These are phyloP conservation scores for Phytophthora fragariae DNA, from an alignment of 352 stramenopile species.

Conservation along the genomic window DNA sequence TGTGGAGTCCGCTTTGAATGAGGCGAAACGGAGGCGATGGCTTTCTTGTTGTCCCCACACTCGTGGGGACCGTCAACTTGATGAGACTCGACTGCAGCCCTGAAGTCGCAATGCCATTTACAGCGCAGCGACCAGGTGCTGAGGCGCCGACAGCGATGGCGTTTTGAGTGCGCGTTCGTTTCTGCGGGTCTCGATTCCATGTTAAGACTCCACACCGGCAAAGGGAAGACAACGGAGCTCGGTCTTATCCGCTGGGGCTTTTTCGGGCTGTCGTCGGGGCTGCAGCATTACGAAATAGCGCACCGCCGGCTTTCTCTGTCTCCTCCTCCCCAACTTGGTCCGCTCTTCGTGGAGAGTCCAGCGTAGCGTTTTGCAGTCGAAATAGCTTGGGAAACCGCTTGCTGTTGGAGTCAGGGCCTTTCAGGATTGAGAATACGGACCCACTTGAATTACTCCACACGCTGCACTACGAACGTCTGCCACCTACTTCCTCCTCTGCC, in stretches of 20 bases:
- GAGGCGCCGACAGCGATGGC: conserved; percentile 5
- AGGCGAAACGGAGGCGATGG: conserved; percentile 31
- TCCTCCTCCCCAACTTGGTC: conserved; percentile 12
- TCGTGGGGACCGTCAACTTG: conserved; percentile 11
- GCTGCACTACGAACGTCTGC: conserved; percentile 16
- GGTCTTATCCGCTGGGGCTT: conserved; percentile 35
- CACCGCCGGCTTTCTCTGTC: conserved; percentile 35
- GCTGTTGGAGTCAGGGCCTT: not conserved
- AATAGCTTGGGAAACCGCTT: conserved; percentile 28
- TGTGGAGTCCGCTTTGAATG: too few relatives aligned
- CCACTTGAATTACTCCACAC: conserved; percentile 26
- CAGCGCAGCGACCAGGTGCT: conserved; percentile 16
- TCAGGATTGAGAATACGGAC: conserved; percentile 15
- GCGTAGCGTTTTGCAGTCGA: conserved; percentile 12
- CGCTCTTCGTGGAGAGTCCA: conserved; percentile 14
- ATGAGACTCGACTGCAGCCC: conserved; percentile 17
- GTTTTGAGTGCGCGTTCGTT: conserved; percentile 20
- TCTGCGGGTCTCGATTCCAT: conserved; percentile 27
- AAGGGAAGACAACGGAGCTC: conserved; percentile 15
- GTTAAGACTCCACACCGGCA: conserved; percentile 23
- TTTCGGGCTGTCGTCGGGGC: conserved; percentile 25
- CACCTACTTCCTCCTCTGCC: not conserved
- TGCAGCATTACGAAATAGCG: conserved; percentile 20
- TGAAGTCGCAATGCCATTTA: conserved; percentile 29
- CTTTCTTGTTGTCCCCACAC: conserved; percentile 18